Percentiles rank a stretch among this genome's conserved stretches.
These are phyloP conservation scores for Puccinia hordei DNA, from an alignment of 1,284 basidiomycete genomes.

Conservation along the genomic window DNA sequence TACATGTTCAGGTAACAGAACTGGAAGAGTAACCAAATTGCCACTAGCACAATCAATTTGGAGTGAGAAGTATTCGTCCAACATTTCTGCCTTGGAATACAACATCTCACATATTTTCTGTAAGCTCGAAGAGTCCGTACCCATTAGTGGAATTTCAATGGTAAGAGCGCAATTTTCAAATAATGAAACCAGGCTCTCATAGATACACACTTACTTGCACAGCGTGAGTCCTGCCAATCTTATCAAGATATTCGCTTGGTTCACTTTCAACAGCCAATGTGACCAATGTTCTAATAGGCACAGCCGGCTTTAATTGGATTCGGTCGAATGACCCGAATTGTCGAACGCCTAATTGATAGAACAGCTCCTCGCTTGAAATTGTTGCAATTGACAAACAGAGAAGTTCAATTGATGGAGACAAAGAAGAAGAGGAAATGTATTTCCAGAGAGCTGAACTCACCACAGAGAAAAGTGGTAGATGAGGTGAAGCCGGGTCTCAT, in stretches of 20 bases:
- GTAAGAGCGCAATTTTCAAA: not conserved
- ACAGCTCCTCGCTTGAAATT: constrained; percentile 76
- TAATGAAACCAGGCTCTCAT: not conserved
- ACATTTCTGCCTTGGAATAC: constrained; percentile 72
- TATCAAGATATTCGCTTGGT: constrained; percentile 58
- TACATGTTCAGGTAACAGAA: constrained; percentile 78
- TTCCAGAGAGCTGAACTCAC: constrained; percentile 63
- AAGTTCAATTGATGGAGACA: not conserved
- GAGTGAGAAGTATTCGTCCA: constrained; percentile 88
- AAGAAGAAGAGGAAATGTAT: not conserved
- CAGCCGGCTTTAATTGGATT: constrained; percentile 79
- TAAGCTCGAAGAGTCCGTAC: not conserved
- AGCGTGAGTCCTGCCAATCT: constrained; percentile 63
- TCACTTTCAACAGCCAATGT: constrained; percentile 78
- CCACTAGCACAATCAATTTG: constrained; percentile 68
- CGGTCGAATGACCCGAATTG: constrained; percentile 84
- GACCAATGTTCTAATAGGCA: constrained; percentile 71
- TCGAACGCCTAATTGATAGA: constrained; percentile 87
- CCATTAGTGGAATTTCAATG: not conserved
- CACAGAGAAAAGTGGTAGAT: constrained; percentile 79
- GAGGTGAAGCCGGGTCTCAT: constrained; percentile 83
- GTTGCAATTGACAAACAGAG: not conserved
- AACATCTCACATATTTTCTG: constrained; percentile 58
- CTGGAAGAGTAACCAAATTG: constrained; percentile 72
- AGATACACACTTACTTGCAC: constrained; percentile 67